Base-by-base conservation (phyloP, 73 alveolate species). In the Paramecium caudatum region DNA sequence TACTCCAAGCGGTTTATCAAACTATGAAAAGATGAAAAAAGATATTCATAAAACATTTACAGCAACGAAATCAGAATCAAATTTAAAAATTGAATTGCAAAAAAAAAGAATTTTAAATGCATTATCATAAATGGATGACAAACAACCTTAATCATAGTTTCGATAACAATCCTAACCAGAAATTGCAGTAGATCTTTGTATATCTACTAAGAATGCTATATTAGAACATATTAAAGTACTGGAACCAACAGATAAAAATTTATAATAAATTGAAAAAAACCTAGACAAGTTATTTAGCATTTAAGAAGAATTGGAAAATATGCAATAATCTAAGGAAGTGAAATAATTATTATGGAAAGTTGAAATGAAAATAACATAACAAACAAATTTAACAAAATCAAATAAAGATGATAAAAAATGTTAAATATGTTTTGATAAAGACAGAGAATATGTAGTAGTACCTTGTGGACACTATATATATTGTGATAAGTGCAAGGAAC, bases 401-500 rank as follows among this genome's bases (percentile, higher is more conserved):
- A 55, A 27, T 13, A 55, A 65, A 12, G 83, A 65, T 33, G 50
- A 65, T 32, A 36, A 65, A 36, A 65, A 65, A 33, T 74, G 88
- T 45, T 74, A 37, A 74, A 74, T 74, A 23, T 74, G 88, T 21
- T 43, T 74, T 41, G 88, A 74, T 17, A 41, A 74, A 16, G 45
- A 43, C 5, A 74, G 21, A 74, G 65, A 74, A 74, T 74, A 74
- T 45, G 68, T 74, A 2, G 88, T 68, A 19, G 43, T 74, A 36
- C 88, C 88, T 17, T 74, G 88, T 39, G 88, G 88, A 8, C 88
- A 74, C 16, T 74, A 27, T 39, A 36, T 74, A 1, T 74, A 74
- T 21, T 74, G 88, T 74, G 88, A 45, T 19, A 25, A 74, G 16
- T 74, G 88, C 5, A 74, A 37, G 21, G 21, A 34, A 9, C 10